phyloP scores from a whole-genome alignment of 306 rosid species.

The Phaseolus lunatus region DNA sequence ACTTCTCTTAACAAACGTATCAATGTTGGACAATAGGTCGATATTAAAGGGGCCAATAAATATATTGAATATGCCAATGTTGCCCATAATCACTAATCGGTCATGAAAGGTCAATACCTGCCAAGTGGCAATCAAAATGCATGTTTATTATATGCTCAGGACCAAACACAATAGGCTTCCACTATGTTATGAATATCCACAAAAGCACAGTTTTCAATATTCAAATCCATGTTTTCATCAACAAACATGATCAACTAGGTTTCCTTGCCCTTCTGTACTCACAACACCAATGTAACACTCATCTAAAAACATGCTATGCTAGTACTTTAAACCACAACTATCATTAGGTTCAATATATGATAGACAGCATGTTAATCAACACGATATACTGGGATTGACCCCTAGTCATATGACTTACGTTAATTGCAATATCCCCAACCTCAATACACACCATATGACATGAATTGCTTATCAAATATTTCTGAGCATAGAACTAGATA shows the following conservation, averaged over 20 bases:
- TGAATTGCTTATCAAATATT: constrained; percentile 39
- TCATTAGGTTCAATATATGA: constrained; percentile 38
- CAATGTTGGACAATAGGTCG: constrained; percentile 9
- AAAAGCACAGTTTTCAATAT: constrained; percentile 36
- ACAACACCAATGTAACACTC: constrained; percentile 32
- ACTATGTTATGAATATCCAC: constrained; percentile 22
- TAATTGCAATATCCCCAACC: constrained; percentile 35
- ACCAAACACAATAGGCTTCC: neutral
- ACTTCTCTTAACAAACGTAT: constrained; percentile 26
- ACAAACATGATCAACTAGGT: neutral
- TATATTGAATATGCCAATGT: neutral
- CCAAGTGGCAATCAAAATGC: neutral
- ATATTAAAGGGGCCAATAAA: constrained; percentile 13
- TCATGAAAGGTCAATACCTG: neutral
- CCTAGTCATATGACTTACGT: constrained; percentile 38
- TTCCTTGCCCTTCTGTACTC: neutral
- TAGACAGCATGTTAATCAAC: constrained; percentile 25
- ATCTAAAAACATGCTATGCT: constrained; percentile 23
- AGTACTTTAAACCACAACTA: constrained; percentile 41
- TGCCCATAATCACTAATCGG: constrained; percentile 18
- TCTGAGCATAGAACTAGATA: constrained; percentile 49
- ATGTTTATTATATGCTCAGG: neutral
- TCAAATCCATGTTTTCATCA: constrained; percentile 17
- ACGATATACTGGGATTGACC: constrained; percentile 32
- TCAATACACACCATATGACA: constrained; percentile 48